These are phyloP conservation scores for Ammopiptanthus mongolicus DNA, from an alignment of 306 rosid species.

Conservation along the genomic window DNA sequence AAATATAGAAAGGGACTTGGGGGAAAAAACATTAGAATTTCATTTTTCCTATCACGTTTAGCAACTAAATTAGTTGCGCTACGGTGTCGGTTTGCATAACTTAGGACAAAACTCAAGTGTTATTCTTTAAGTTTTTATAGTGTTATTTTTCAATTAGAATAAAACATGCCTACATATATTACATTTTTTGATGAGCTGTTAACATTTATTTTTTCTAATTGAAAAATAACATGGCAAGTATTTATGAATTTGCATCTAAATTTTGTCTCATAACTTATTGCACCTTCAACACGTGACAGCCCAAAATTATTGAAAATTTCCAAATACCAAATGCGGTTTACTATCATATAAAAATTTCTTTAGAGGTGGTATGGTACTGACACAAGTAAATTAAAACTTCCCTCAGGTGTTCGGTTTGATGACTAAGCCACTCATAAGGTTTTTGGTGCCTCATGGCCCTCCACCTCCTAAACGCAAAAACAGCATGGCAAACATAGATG, in stretches of 20 bases:
- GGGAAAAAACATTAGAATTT: too few species aligned
- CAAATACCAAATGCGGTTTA: not conserved
- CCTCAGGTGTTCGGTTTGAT: constrained; percentile 82
- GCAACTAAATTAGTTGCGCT: not conserved
- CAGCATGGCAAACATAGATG: constrained; percentile 48
- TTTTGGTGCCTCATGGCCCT: constrained; percentile 43
- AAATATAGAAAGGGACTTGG: too few species aligned
- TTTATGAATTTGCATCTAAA: too few species aligned
- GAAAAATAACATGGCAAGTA: too few species aligned
- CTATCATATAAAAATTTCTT: not conserved
- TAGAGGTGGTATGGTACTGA: constrained; percentile 10
- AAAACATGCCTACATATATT: too few species aligned
- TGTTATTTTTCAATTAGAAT: too few species aligned
- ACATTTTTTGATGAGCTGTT: too few species aligned
- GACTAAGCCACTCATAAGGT: constrained; percentile 90
- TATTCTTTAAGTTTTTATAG: too few species aligned
- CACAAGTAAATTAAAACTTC: not conserved
- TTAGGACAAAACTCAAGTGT: too few species aligned
- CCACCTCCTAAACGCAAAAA: constrained; percentile 39
- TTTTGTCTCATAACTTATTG: too few species aligned
- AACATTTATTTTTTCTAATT: too few species aligned
- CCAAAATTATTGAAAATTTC: not conserved
- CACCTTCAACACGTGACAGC: not conserved
- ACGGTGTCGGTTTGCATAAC: not conserved
- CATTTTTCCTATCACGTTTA: not conserved